Conservation (phyloP, 2,329 filamentous ascomycete genomes). For the Colletotrichum ledebouriae region DNA sequence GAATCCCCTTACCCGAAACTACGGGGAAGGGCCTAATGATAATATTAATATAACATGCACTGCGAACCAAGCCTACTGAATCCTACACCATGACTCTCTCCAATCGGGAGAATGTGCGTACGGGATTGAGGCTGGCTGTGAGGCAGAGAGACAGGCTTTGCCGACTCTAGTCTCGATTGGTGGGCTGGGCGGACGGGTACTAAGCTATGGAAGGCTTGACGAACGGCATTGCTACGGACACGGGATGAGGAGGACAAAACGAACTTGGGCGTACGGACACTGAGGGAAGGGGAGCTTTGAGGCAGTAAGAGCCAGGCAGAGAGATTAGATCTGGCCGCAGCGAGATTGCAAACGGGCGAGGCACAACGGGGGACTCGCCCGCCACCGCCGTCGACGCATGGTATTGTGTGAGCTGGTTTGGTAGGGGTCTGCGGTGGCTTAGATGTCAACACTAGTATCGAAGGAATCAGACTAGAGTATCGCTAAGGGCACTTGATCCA, state of each 20-base stretch:
- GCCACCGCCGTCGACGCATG: too few relatives aligned
- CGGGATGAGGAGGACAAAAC: constrained; percentile 5
- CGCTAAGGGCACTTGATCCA: constrained; percentile 2
- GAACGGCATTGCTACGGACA: constrained; percentile 27
- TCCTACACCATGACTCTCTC: constrained; percentile 19
- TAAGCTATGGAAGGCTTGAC: not conserved
- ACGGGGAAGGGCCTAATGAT: too few relatives aligned
- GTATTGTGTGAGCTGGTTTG: too few relatives aligned
- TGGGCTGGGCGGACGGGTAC: not conserved
- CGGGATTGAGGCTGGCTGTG: not conserved
- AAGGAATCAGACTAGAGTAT: not conserved
- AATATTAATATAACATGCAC: too few relatives aligned
- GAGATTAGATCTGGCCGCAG: too few relatives aligned
- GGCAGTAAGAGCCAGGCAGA: constrained; percentile 5
- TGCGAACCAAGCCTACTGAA: too few relatives aligned
- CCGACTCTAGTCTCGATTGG: not conserved
- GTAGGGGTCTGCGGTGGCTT: constrained; percentile 28
- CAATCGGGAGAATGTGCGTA: not conserved
- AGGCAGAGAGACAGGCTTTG: too few relatives aligned
- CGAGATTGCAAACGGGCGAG: too few relatives aligned
- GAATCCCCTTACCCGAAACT: too few relatives aligned
- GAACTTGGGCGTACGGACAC: constrained; percentile 28
- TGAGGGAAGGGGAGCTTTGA: constrained; percentile 1
- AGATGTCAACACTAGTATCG: not conserved
- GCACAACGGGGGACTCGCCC: too few relatives aligned